phyloP scores from a whole-genome alignment of 768 basidiomycete species.

The Boletus subcaerulescens region DNA sequence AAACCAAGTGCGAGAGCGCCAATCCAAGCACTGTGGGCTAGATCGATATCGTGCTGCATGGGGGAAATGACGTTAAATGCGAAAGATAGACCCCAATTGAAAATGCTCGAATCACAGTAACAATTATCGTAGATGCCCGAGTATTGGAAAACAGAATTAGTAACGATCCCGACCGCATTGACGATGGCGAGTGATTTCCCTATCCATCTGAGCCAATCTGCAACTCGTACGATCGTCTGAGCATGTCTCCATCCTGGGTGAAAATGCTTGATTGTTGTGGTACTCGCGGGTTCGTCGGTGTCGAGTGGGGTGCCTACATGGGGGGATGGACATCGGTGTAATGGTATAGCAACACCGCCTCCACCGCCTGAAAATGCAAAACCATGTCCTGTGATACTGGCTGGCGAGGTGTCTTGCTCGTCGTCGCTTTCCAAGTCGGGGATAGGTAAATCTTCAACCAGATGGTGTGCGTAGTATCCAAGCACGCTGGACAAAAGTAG shows the following conservation, averaged over 20 bases:
- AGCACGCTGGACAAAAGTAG: constrained; percentile 30
- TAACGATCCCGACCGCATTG: constrained; percentile 28
- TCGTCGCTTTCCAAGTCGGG: background rate
- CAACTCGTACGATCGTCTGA: background rate
- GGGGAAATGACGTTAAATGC: constrained; percentile 33
- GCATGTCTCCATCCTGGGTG: background rate
- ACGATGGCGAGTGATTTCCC: constrained; percentile 28
- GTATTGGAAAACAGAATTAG: constrained; percentile 30
- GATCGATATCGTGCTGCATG: constrained; percentile 14
- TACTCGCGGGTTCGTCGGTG: background rate
- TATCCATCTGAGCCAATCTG: constrained; percentile 23
- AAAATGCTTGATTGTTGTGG: background rate
- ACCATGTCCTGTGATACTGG: background rate
- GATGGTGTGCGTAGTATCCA: constrained; percentile 19
- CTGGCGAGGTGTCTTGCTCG: background rate
- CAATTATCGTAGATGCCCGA: constrained; percentile 26
- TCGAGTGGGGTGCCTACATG: too few species aligned
- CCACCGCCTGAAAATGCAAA: background rate
- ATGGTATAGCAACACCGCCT: background rate
- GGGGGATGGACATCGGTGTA: background rate
- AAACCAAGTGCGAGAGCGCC: constrained; percentile 34
- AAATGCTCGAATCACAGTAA: constrained; percentile 30
- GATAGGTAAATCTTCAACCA: background rate
- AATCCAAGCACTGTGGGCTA: constrained; percentile 35
- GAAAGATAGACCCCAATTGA: constrained; percentile 2